These are phyloP conservation scores for Pyrenula massariospora DNA, from an alignment of 495 filamentous ascomycete genomes.

Conservation along the genomic window DNA sequence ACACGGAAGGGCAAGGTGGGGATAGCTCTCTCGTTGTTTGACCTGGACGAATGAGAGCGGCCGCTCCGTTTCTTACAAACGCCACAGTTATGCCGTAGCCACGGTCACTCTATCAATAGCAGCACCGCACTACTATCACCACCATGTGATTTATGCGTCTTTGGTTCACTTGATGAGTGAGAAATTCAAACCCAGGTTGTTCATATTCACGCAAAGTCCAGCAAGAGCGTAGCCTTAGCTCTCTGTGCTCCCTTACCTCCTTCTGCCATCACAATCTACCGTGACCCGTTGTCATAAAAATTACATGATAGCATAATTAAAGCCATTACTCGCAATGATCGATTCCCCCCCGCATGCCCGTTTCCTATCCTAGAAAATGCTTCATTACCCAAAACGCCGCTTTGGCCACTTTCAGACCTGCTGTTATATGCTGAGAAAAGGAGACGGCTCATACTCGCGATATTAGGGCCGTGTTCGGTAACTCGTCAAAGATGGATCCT, in stretches of 20 bases:
- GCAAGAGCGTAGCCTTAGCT: too few species aligned
- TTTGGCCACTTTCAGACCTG: background rate
- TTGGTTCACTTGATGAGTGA: too few species aligned
- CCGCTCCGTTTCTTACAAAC: background rate
- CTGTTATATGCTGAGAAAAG: background rate
- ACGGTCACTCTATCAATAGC: background rate
- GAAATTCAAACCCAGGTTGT: too few species aligned
- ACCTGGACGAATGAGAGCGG: slow-evolving; percentile 5
- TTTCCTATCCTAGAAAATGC: background rate
- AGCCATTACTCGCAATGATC: background rate
- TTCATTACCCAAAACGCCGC: background rate
- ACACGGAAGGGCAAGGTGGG: background rate
- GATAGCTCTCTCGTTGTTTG: slow-evolving; percentile 4
- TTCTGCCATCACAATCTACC: too few species aligned
- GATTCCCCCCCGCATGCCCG: background rate
- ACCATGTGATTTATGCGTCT: too few species aligned
- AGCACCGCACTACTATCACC: too few species aligned
- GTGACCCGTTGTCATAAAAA: too few species aligned
- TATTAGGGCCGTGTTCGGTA: background rate
- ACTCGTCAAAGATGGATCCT: background rate
- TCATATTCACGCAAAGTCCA: too few species aligned
- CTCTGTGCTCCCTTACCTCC: too few species aligned
- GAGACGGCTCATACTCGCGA: background rate
- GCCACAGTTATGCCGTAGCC: background rate
- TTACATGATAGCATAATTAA: background rate